These are phyloP conservation scores for Pelargonium myrrhifolium DNA, from an alignment of 441 rosid genomes.

Conservation along the genomic window DNA sequence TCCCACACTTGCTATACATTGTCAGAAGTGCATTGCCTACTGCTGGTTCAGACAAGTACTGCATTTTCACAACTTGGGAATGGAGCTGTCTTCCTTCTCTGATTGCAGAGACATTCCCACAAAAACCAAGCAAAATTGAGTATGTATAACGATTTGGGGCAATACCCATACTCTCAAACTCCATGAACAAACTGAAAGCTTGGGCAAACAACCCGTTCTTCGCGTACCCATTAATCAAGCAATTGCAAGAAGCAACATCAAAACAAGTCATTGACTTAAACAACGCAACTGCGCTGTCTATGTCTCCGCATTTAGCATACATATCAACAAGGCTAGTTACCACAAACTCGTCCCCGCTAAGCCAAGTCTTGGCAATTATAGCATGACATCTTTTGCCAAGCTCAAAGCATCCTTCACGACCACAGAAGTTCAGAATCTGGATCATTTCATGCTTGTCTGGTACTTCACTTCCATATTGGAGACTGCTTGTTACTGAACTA, in stretches of 20 bases:
- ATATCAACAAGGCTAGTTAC: constrained; percentile 30
- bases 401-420: constrained; percentile 17
- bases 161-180: constrained; percentile 16
- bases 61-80: constrained; percentile 23
- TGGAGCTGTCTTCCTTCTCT: constrained; percentile 29
- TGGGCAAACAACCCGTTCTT: constrained; percentile 22
- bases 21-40: constrained; percentile 26
- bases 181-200: constrained; percentile 23
- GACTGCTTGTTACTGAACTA: neutral
- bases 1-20: constrained; percentile 23
- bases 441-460: constrained; percentile 14
- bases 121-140: constrained; percentile 20
- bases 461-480: neutral
- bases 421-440: constrained; percentile 16
- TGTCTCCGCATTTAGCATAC: constrained; percentile 34
- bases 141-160: constrained; percentile 23
- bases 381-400: constrained; percentile 32
- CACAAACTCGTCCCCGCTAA: constrained; percentile 26
- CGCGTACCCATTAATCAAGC: constrained; percentile 30
- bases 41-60: constrained; percentile 20
- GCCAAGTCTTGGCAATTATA: constrained; percentile 22
- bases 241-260: constrained; percentile 30
- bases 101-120: constrained; percentile 14
- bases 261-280: constrained; percentile 17
- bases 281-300: constrained; percentile 18